These are phyloP conservation scores for Dactylellina sp. DNA, from an alignment of 2,329 filamentous ascomycete species.

Conservation along the genomic window DNA sequence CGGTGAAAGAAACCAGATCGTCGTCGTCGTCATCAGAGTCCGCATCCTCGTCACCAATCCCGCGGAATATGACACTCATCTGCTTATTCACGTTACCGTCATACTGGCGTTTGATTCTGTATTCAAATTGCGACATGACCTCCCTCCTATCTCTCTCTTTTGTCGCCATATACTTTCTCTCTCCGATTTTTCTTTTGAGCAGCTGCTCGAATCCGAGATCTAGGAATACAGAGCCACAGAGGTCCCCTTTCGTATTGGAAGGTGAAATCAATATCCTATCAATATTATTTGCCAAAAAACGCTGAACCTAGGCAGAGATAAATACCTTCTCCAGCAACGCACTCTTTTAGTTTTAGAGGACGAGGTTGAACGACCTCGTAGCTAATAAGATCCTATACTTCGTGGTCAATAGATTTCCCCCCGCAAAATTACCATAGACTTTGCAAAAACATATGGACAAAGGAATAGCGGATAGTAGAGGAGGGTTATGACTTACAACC, in stretches of 20 bases:
- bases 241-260: slow-evolving; percentile 69
- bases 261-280: no score
- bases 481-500: slow-evolving; percentile 9
- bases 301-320: no score
- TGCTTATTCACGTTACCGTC: slow-evolving; percentile 3
- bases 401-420: background rate
- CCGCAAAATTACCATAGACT: no score
- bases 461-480: background rate
- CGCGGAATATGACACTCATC: slow-evolving; percentile 7
- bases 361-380: slow-evolving; percentile 81
- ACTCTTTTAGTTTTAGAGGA: slow-evolving; percentile 81
- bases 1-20: slow-evolving; percentile 9
- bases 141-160: slow-evolving; percentile 18
- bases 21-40: slow-evolving; percentile 27
- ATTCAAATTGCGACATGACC: slow-evolving; percentile 20
- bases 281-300: no score
- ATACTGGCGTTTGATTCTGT: slow-evolving; percentile 24
- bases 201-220: slow-evolving; percentile 71
- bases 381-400: slow-evolving; percentile 66
- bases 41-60: background rate
- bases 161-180: background rate
- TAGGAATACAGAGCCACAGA: slow-evolving; percentile 83
- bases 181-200: slow-evolving; percentile 16
- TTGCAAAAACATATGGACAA: no score
- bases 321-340: slow-evolving; percentile 72